Evolutionary conservation across 345 rosid species (phyloP).

Genomic region (Balakata baccata): DNA sequence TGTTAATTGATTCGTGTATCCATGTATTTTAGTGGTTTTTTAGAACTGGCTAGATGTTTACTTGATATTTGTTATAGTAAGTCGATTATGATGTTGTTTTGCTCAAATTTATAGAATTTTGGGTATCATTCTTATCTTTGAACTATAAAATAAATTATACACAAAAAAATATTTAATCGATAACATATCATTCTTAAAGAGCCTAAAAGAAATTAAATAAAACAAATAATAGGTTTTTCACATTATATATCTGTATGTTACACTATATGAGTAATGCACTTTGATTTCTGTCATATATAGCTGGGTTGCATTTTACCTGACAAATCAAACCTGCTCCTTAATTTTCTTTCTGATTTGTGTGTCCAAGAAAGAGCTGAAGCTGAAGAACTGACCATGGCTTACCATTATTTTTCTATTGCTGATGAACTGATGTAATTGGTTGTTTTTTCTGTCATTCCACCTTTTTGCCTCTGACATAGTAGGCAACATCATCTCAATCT

Average conservation of each 20-base stretch:
- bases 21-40: neutral
- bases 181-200: neutral
- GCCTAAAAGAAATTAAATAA: neutral
- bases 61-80: too few relatives aligned
- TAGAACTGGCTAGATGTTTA: neutral
- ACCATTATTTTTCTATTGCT: constrained; percentile 16
- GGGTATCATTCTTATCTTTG: neutral
- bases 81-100: neutral
- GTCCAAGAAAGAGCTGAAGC: neutral
- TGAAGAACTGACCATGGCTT: constrained; percentile 2
- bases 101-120: neutral
- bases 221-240: neutral
- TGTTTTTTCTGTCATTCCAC: neutral
- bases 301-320: constrained; percentile 2
- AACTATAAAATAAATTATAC: neutral
- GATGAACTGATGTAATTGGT: neutral
- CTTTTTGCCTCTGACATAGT: neutral
- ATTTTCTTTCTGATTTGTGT: neutral
- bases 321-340: neutral
- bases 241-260: neutral
- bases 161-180: neutral
- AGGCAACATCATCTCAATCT: constrained; percentile 65
- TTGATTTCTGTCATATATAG: neutral
- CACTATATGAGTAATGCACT: constrained; percentile 16
- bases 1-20: neutral